Percentiles rank a stretch among this genome's conserved stretches.
These are phyloP conservation scores for Chlorella vulgaris DNA, from an alignment of 139 green algal species.

Conservation along the genomic window DNA sequence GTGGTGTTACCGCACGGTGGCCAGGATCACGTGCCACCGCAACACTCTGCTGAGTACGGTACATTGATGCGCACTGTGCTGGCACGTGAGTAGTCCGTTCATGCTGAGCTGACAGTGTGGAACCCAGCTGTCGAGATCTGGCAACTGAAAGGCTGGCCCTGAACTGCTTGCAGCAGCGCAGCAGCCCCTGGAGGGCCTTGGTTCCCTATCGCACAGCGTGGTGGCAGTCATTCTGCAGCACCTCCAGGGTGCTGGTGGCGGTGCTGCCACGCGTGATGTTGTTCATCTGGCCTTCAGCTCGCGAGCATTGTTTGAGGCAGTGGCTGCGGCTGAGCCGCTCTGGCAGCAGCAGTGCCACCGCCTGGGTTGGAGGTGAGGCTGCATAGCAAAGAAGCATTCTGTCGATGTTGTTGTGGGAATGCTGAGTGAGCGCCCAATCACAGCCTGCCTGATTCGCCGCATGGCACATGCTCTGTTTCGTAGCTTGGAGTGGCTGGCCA, in stretches of 20 bases:
- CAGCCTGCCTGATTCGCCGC: not conserved
- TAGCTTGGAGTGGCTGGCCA: constrained; percentile 22
- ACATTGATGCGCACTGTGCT: no score
- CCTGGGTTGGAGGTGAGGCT: constrained; percentile 20
- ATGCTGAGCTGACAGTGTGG: no score
- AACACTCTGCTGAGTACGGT: no score
- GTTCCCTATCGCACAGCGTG: not conserved
- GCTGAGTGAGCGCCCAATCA: no score
- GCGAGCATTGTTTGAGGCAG: not conserved
- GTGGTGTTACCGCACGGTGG: no score
- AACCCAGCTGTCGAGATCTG: no score
- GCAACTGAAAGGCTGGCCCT: no score
- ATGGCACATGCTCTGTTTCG: no score
- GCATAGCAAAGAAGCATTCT: not conserved
- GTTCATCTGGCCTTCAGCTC: constrained; percentile 24
- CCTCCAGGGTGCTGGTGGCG: not conserved
- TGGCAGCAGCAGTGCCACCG: constrained; percentile 7
- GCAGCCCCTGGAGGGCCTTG: not conserved
- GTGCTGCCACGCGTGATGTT: not conserved
- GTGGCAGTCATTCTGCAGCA: not conserved
- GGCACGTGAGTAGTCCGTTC: no score
- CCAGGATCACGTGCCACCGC: no score
- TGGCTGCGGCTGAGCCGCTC: constrained; percentile 9
- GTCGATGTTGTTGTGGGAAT: not conserved
- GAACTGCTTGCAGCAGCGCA: not conserved